phyloP scores from a whole-genome alignment of 768 basidiomycete species.

The Hirschioporus abietinus region DNA sequence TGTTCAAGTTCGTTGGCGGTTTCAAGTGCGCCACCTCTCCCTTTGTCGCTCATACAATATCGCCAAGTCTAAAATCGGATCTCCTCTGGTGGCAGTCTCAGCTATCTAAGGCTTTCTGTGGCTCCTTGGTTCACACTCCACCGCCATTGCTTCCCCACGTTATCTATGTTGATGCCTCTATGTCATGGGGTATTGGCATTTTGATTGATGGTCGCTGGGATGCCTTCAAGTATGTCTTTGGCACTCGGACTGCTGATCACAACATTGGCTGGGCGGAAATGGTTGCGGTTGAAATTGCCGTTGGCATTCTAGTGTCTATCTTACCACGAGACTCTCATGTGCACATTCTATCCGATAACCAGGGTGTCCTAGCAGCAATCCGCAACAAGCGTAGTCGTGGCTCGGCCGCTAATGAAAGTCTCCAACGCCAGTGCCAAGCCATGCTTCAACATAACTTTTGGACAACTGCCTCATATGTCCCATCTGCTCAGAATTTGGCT shows the following conservation, averaged over 20 bases:
- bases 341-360: slow-evolving; percentile 35
- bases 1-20: slow-evolving; percentile 23
- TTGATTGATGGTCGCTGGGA: slow-evolving; percentile 29
- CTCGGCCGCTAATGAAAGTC: background rate
- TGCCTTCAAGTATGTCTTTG: slow-evolving; percentile 31
- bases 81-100: slow-evolving; percentile 24
- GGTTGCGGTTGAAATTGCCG: slow-evolving; percentile 37
- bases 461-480: background rate
- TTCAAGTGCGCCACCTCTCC: slow-evolving; percentile 18
- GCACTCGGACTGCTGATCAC: slow-evolving; percentile 24
- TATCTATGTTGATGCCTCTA: slow-evolving; percentile 37
- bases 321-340: slow-evolving; percentile 22
- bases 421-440: background rate
- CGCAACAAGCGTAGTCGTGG: slow-evolving; percentile 20
- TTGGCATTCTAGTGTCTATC: slow-evolving; percentile 25
- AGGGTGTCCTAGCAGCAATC: slow-evolving; percentile 32
- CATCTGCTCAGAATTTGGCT: background rate
- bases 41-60: slow-evolving; percentile 14
- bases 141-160: slow-evolving; percentile 17
- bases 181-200: slow-evolving; percentile 37
- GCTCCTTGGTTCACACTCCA: slow-evolving; percentile 12
- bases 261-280: slow-evolving; percentile 43
- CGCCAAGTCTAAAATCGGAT: slow-evolving; percentile 13
- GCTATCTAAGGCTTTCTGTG: slow-evolving; percentile 9
- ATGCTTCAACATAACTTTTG: background rate